Base-by-base conservation (phyloP, 768 basidiomycete species). In the Boletus fagicola region DNA sequence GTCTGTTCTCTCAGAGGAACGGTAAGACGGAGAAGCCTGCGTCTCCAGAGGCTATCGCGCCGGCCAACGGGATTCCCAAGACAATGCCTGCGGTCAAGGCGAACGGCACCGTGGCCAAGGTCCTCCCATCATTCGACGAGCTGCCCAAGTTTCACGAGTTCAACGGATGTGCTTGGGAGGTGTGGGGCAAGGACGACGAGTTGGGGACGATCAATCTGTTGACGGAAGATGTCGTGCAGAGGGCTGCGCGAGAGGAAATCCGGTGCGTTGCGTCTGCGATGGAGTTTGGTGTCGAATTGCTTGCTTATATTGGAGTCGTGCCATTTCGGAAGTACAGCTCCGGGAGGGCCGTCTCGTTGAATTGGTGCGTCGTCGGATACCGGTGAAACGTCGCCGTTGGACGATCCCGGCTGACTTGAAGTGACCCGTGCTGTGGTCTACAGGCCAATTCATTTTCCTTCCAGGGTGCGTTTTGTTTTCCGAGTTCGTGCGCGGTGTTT, bases 381-480 rank as follows among this genome's bases (percentile, higher is more conserved):
- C 12, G 3, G 18, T 15, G n/a, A 18, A 38, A 12, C 6, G 16
- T 10, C 20, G n/a, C 8, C 46, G 22, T n/a, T 18, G 36, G 12
- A 22, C 22, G n/a, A 3, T 43, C 5, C 57, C n/a, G 35, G 22
- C 40, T 61, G 47, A 63, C 40, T 12, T n/a, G 46, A 49, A 33
- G 10, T 47, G 24, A 6, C 18, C 26, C 6, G 10, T 28, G 45
- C 1, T 39, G 55, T 5, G 30, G 2, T 39, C 24, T 16, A 13
- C 8, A 87, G 86, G 85, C 85, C 86, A 0, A 63, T 88, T 57
- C 83, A 87, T 56, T 87, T 86, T 62, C 86, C 86, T 3, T 78
- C 77, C 48, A 85, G 82, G 74, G 86, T 84, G 58, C 16, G 67
- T 56, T 22, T 39, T 22, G 6, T 46, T n/a, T 4, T 33, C 45